Conservation (phyloP, 768 basidiomycete genomes). For the Terana coerulea region DNA sequence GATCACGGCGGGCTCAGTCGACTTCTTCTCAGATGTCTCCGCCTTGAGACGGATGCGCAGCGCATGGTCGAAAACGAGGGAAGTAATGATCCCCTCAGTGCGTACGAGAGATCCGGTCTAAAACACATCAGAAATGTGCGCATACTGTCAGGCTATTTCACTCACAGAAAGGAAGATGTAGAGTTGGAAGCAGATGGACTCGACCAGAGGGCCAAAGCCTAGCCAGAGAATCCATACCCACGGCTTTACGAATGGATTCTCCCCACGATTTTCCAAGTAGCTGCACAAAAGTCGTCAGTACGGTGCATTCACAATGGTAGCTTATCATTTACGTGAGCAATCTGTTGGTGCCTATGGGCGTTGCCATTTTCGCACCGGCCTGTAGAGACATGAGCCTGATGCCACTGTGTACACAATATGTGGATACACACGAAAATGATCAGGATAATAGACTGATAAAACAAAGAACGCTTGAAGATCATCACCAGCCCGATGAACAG, state of each 20-base stretch:
- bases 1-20: neutral
- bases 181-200: slow-evolving; percentile 45
- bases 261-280: slow-evolving; percentile 54
- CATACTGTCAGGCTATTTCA: neutral
- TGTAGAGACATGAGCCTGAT: slow-evolving; percentile 4
- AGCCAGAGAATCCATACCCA: slow-evolving; percentile 66
- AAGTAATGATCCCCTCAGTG: slow-evolving; percentile 44
- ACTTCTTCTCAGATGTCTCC: slow-evolving; percentile 19
- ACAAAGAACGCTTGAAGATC: slow-evolving; percentile 16
- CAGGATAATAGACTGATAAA: neutral
- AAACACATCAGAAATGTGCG: neutral
- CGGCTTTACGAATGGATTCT: slow-evolving; percentile 47
- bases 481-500: slow-evolving; percentile 25
- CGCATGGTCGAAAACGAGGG: slow-evolving; percentile 53
- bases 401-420: slow-evolving; percentile 4
- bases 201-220: slow-evolving; percentile 43
- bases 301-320: neutral
- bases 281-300: slow-evolving; percentile 31
- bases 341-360: slow-evolving; percentile 29
- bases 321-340: slow-evolving; percentile 23
- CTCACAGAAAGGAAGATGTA: slow-evolving; percentile 41
- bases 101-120: slow-evolving; percentile 37
- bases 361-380: slow-evolving; percentile 16
- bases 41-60: slow-evolving; percentile 60
- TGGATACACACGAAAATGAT: slow-evolving; percentile 14